A percentile compares a stretch with the other conserved stretches of the same genome.
Evolutionary conservation across 1,284 basidiomycete genomes (phyloP).

Genomic region (Ceratobasidium sp.): DNA sequence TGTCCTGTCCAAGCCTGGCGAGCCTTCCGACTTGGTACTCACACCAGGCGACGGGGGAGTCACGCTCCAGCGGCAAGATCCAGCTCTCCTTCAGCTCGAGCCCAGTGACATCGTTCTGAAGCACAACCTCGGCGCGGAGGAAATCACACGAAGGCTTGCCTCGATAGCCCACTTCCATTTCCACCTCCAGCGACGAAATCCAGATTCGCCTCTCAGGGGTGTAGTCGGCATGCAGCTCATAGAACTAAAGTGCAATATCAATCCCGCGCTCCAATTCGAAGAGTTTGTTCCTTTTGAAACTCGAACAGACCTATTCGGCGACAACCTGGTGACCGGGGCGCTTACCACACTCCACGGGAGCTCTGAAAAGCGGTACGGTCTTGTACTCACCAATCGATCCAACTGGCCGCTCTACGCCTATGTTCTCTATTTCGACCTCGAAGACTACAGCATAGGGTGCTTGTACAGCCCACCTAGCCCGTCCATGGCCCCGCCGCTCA

Average conservation of each 20-base stretch:
- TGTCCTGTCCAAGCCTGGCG: constrained; percentile 9
- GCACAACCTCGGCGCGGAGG: not conserved
- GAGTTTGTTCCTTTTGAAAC: not conserved
- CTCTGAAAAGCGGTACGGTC: constrained; percentile 5
- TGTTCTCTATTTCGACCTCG: constrained; percentile 30
- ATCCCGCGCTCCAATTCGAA: not conserved
- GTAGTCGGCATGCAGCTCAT: constrained; percentile 12
- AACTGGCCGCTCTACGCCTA: constrained; percentile 12
- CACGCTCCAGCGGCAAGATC: not conserved
- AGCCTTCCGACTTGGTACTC: constrained; percentile 12
- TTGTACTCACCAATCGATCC: constrained; percentile 20
- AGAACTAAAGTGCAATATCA: not conserved
- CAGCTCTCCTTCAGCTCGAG: not conserved
- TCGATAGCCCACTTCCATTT: constrained; percentile 37
- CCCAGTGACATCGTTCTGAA: not conserved
- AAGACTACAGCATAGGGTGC: constrained; percentile 31
- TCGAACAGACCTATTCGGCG: constrained; percentile 7
- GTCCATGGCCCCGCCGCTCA: not conserved
- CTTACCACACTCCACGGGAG: not conserved
- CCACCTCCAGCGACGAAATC: constrained; percentile 21
- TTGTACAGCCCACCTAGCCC: constrained; percentile 10
- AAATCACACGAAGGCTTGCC: not conserved
- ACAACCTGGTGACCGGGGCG: constrained; percentile 4
- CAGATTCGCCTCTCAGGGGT: constrained; percentile 6
- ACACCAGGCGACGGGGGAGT: not conserved